These are phyloP conservation scores for Asclepias syriaca DNA, from an alignment of 257 asterid species.

Conservation along the genomic window DNA sequence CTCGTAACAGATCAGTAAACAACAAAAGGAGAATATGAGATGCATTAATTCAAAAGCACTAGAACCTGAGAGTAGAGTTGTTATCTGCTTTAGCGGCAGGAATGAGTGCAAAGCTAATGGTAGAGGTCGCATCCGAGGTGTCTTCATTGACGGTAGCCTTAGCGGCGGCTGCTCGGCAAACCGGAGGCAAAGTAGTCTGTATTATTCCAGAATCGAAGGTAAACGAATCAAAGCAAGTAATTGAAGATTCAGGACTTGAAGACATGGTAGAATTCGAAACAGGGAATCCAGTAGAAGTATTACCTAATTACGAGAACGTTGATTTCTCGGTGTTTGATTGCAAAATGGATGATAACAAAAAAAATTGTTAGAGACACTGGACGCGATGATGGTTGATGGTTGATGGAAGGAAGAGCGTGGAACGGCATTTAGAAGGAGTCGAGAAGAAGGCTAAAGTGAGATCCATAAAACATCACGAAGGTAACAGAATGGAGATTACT, in stretches of 20 bases:
- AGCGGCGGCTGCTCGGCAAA: conserved; percentile 60
- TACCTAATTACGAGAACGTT: conserved; percentile 38
- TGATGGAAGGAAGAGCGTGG: conserved; percentile 42
- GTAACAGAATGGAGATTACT: conserved; percentile 57
- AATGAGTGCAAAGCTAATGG: conserved; percentile 54
- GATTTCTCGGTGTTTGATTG: conserved; percentile 61
- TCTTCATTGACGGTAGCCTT: conserved; percentile 55
- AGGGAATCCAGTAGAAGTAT: conserved; percentile 50
- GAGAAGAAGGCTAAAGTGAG: conserved; percentile 36
- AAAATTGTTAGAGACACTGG: conserved; percentile 32
- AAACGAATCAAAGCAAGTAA: conserved; percentile 36
- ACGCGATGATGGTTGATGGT: conserved; percentile 38
- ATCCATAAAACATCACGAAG: conserved; percentile 48
- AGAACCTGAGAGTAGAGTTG: conserved; percentile 40
- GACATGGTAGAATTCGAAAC: conserved; percentile 53
- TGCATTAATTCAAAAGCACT: conserved; percentile 28
- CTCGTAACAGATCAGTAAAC: conserved; percentile 13
- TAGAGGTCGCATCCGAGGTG: conserved; percentile 47
- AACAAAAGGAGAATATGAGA: conserved; percentile 22
- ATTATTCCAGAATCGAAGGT: conserved; percentile 42
- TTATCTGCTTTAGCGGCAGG: conserved; percentile 61
- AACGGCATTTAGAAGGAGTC: conserved; percentile 39
- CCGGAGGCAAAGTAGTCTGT: conserved; percentile 50
- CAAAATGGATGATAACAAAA: conserved; percentile 30
- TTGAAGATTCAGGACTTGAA: conserved; percentile 46